Base-by-base conservation (phyloP, 2,329 filamentous ascomycete species). In the Xylariaceae sp. region DNA sequence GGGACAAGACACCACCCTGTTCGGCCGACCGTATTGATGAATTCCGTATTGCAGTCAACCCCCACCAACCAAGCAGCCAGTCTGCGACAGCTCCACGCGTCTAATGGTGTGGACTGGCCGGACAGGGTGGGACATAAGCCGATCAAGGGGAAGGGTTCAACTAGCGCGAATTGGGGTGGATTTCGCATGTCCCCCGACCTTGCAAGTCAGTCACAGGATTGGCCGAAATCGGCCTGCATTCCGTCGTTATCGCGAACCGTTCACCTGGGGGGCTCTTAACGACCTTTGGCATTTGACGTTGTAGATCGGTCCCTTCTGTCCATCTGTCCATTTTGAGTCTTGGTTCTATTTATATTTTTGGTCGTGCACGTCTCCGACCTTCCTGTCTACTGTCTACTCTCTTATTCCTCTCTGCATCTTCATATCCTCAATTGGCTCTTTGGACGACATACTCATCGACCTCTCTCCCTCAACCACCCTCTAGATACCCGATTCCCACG, bases 171-270 rank as follows among this genome's bases (percentile, higher is more conserved):
- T 44, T 42, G 11, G 37, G 23, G 23, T 30, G 23, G 23, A 30
- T 30, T 30, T 30, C 23, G 23, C 23, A 30, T 30, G 23, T 30
- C 23, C 23, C 23, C 23, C 37, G 37, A 9, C 37, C 37, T 42
- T 42, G 37, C 37, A 30, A 30, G 37, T 42, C 37, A 63, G 61
- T 65, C 59, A 62, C 51, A 44, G 13, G 18, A 9, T 39, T 34
- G 56, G 63, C 63, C 63, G 63, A 65, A 53, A 65, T 65, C 63
- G 63, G 62, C 62, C 61, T 50, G 11, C 18, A 45, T 42, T 30
- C 23, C 23, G 4, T 52, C 57, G 58, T 53, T 57, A 60, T 63
- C 58, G 59, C 53, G 62, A 60, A 47, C 53, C 50, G 35, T 47
- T 60, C 53, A 30, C 23, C 23, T 30, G 23, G 23, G 23, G 23